These are phyloP conservation scores for Ganoderma meredithae DNA, from an alignment of 1,284 basidiomycete species.

Conservation along the genomic window DNA sequence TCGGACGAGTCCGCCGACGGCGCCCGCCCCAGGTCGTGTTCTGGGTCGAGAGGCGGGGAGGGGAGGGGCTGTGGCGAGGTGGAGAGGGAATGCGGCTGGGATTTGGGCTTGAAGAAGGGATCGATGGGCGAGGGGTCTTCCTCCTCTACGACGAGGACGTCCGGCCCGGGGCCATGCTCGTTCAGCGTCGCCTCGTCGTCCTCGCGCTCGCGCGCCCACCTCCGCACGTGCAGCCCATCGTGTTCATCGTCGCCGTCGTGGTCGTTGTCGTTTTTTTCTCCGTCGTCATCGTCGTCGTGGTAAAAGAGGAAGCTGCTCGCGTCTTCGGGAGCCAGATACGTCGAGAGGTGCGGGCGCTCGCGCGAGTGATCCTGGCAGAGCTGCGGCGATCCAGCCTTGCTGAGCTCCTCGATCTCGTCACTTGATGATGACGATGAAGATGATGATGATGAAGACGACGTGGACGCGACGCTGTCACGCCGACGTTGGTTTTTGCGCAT, in stretches of 20 bases:
- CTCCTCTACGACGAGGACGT: neutral
- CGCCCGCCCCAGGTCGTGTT: neutral
- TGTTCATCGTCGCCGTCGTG: neutral
- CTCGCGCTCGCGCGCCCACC: constrained; percentile 10
- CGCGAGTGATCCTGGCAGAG: neutral
- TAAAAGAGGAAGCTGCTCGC: constrained; percentile 19
- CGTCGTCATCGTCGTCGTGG: neutral
- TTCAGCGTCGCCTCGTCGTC: constrained; percentile 20
- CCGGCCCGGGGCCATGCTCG: constrained; percentile 16
- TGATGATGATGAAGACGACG: neutral
- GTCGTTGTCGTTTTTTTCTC: neutral
- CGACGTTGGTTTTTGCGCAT: neutral
- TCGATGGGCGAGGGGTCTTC: constrained; percentile 17
- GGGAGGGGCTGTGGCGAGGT: neutral
- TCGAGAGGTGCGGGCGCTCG: neutral
- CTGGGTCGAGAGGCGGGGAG: neutral
- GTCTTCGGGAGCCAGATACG: constrained; percentile 7
- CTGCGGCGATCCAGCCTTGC: constrained; percentile 3
- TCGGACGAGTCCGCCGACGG: neutral
- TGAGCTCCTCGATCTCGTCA: neutral
- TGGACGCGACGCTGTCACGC: constrained; percentile 19
- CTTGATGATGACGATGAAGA: neutral
- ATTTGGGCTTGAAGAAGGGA: constrained; percentile 13
- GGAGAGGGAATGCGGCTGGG: neutral
- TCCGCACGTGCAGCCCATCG: neutral